phyloP scores from a whole-genome alignment of 2,329 filamentous ascomycete species.

The Fusarium tanahbumbuense region DNA sequence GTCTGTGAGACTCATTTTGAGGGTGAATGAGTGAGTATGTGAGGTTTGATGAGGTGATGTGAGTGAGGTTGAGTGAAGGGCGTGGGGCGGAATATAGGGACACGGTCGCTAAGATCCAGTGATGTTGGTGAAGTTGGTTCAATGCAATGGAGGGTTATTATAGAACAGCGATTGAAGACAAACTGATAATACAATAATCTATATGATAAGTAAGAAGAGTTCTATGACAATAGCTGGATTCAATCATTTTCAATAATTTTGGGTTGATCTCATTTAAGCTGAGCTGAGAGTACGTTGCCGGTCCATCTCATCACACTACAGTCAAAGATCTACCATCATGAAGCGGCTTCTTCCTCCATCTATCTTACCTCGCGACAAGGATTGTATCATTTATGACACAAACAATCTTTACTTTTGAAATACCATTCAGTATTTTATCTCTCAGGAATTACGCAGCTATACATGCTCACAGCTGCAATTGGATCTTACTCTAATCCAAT shows the following conservation, averaged over 20 bases:
- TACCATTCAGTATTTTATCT: too few relatives aligned
- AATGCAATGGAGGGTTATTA: neutral
- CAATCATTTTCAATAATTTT: neutral
- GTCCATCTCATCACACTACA: neutral
- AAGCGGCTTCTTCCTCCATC: neutral
- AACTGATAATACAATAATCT: neutral
- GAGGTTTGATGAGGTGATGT: conserved; percentile 4
- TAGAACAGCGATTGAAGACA: neutral
- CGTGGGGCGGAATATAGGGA: conserved; percentile 30
- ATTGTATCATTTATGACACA: neutral
- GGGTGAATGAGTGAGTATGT: conserved; percentile 4
- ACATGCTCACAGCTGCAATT: neutral
- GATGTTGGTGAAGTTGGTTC: neutral
- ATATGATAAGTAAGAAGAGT: neutral
- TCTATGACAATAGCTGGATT: fast-evolving
- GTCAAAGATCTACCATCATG: neutral
- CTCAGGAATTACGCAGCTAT: neutral
- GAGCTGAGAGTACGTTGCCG: neutral
- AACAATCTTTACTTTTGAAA: neutral
- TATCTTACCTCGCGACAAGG: neutral
- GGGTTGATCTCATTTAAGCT: too few relatives aligned
- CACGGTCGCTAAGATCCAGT: conserved; percentile 16
- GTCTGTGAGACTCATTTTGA: conserved; percentile 33
- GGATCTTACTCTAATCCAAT: neutral
- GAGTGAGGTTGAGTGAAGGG: conserved; percentile 15